Evolutionary conservation across 2,329 filamentous ascomycete genomes (phyloP).

Genomic region (Paraphaeosphaeria sporulosa): DNA sequence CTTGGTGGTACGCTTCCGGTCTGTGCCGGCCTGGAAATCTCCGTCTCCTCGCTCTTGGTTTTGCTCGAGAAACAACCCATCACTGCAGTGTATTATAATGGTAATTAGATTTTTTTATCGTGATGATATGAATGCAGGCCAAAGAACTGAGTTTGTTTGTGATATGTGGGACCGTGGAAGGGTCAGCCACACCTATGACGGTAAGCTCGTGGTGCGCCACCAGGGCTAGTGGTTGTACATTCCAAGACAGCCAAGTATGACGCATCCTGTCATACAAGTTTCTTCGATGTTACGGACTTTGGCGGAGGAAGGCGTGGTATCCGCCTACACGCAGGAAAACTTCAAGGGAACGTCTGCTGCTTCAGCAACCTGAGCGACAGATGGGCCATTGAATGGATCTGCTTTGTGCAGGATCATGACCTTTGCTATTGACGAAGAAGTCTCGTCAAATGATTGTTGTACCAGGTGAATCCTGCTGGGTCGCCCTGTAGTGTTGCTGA

Average conservation of each 20-base stretch:
- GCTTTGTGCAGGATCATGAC: no score
- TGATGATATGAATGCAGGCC: not conserved
- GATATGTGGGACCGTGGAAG: not conserved
- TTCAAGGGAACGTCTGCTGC: no score
- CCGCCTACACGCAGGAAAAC: not conserved
- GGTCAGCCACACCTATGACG: slow-evolving; percentile 4
- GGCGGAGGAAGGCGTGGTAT: not conserved
- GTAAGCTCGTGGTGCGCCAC: not conserved
- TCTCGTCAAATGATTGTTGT: no score
- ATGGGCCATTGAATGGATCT: no score
- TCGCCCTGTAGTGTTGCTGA: no score
- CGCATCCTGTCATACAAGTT: not conserved
- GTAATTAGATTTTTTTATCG: not conserved
- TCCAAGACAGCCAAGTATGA: not conserved
- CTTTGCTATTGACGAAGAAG: no score
- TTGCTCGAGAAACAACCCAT: slow-evolving; percentile 27
- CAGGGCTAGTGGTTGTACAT: not conserved
- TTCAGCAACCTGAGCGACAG: no score
- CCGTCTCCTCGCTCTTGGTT: slow-evolving; percentile 16
- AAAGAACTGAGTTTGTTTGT: not conserved
- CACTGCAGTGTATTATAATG: not conserved
- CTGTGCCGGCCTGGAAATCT: slow-evolving; percentile 20
- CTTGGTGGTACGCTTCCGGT: not conserved
- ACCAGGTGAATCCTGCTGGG: no score
- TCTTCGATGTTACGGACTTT: not conserved